A percentile compares a stretch with the other conserved stretches of the same genome.
phyloP scores from a whole-genome alignment of 768 basidiomycete species.

The Calocera viscosa region DNA sequence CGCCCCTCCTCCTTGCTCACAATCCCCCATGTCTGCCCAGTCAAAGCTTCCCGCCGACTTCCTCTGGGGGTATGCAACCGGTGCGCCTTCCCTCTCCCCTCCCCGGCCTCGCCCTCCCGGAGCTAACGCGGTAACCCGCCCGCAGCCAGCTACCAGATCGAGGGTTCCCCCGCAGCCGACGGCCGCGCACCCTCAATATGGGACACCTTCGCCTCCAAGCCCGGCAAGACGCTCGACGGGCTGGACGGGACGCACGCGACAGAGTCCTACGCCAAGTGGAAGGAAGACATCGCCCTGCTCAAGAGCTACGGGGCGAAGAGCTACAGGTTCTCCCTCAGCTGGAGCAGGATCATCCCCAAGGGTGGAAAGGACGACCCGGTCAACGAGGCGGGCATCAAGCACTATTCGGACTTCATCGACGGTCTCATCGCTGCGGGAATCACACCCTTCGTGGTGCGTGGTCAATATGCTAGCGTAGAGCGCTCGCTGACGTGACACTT shows the following conservation, averaged over 20 bases:
- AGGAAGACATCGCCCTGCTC: conserved; percentile 52
- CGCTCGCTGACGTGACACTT: conserved; percentile 8
- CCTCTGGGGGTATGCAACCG: conserved; percentile 61
- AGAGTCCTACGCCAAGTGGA: conserved; percentile 57
- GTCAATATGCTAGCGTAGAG: neutral
- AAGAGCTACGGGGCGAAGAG: conserved; percentile 52
- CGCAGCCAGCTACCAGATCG: conserved; percentile 59
- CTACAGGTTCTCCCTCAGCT: conserved; percentile 66
- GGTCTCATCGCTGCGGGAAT: conserved; percentile 50
- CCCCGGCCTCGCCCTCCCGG: conserved; percentile 1
- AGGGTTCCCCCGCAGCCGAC: conserved; percentile 48
- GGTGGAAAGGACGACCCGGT: conserved; percentile 62
- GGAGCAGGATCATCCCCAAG: conserved; percentile 62
- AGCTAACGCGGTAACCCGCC: conserved; percentile 8
- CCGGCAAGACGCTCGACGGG: conserved; percentile 60
- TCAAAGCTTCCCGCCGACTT: conserved; percentile 45
- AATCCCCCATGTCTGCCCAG: neutral
- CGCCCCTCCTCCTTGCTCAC: neutral
- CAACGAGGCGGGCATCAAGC: conserved; percentile 55
- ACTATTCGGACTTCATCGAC: conserved; percentile 60
- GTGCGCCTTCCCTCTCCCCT: conserved; percentile 28
- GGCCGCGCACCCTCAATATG: conserved; percentile 60
- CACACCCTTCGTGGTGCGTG: conserved; percentile 51
- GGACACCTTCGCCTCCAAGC: conserved; percentile 55
- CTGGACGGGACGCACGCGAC: conserved; percentile 56